Base-by-base conservation (phyloP, 345 rosid species). In the Camelina laxa region DNA sequence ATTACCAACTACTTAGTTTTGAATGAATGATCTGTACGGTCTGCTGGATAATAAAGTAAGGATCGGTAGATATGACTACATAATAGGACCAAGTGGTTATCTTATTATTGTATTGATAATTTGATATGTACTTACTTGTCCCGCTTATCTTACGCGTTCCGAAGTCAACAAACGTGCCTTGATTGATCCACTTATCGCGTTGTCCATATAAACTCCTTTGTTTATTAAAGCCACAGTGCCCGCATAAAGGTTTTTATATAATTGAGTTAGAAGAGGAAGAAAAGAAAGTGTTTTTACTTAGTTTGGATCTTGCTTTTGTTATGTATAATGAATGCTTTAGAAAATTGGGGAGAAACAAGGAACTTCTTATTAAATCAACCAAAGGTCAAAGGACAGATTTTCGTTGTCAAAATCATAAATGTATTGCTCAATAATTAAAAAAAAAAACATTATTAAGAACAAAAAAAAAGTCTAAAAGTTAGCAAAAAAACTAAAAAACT, bases 1-100 rank as follows among this genome's bases (percentile, higher is more conserved):
- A 27, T 27, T 4, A 4, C 69, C 69, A 62, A 51, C 33, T 72
- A 63, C 35, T 73, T 41, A 57, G 70, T 22, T 73, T 10, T 63
- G 55, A 54, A 27, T 27, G 30, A 27, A 42, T 73, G 70, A 73
- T 73, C 70, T 73, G 70, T 73, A 73, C 70, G 70, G 69, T 53
- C 16, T 1, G 42, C 14, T 13, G n/a, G 44, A 72, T 41, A 41
- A 31, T 41, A 41, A 73, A 64, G 24, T 20, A 27, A 33, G 30
- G 71, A 55, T 65, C 31, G 48, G 77, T 55, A 44, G 41, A 21
- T 5, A 65, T 1, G 17, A 56, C 19, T 45, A 47, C 33, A 45
- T 56, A 60, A 68, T 56, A 69, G 57, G 57, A 56, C 11, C 72
- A 45, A 65, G 50, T 74, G 72, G 65, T 45, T 74, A 74, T 74